Base-by-base conservation (phyloP, 495 filamentous ascomycete genomes). In the Lophiostoma macrostomum region DNA sequence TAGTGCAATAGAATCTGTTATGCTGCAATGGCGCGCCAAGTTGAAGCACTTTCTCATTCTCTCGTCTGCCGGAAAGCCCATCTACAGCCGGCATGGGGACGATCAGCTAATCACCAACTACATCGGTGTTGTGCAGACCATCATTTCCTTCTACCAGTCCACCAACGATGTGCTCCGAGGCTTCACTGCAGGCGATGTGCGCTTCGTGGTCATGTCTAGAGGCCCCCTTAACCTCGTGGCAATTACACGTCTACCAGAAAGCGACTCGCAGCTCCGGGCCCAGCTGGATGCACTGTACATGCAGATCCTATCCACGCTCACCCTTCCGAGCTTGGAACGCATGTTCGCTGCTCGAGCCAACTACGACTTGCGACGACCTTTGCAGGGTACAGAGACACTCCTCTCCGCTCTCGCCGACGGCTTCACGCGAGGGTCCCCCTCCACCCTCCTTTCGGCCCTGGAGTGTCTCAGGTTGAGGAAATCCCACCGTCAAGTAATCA, bases 251-350 rank as follows among this genome's bases (percentile, higher is more conserved):
- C 80, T 97, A 51, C 80, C 85, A n/a, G 94, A 99, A 67, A 96
- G 85, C 58, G 90, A 95, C 59, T 68, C 76, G 10, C 89, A 97
- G 67, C 81, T 99, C 22, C 79, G 86, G 39, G 77, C 81, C 34
- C 94, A 99, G 68, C 81, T 99, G 10, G 89, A 96, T 53, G 90
- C 91, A 14, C 72, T 99, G 50, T 97, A 99, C 69, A 95, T 95
- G 85, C 94, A 99, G 68, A 95, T 99, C 34, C 69, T 97, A 29
- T 96, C 93, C 10, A 97, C 94, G 0, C 70, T 99, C 39, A 99
- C 94, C 0, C 79, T 97, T 8, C 90, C 93, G 1, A 86, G 80
- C n/a, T 75, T 99, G 40, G 88, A 82, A 34, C 84, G 86, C 62
- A 83, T 96, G 27, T 99, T 99, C 65, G 85, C 85, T 12, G 82